phyloP scores from a whole-genome alignment of 1,139 yeast species.

The Taphrina deformans region DNA sequence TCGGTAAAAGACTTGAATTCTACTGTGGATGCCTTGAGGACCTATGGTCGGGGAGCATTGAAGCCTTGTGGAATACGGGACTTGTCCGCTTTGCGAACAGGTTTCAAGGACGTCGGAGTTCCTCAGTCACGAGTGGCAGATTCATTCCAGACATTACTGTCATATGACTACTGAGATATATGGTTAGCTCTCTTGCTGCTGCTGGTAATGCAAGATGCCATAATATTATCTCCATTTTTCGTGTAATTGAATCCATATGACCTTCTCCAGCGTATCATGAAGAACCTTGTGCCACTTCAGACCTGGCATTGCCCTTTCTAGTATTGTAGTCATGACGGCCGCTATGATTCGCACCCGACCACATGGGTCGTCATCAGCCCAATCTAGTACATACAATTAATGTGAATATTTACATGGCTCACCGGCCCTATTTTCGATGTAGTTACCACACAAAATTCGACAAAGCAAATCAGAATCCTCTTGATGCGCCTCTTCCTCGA shows the following conservation, averaged over 20 bases:
- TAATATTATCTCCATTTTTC: no score
- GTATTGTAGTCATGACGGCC: no score
- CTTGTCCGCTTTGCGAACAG: background rate
- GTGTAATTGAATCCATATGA: no score
- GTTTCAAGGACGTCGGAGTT: constrained; percentile 9
- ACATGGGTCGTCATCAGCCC: background rate
- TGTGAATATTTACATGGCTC: background rate
- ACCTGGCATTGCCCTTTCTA: no score
- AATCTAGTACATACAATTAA: background rate
- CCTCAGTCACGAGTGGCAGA: background rate
- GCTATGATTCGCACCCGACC: no score
- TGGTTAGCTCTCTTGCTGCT: background rate
- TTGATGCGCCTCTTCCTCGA: constrained; percentile 41
- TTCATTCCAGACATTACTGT: constrained; percentile 1
- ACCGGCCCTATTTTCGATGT: no score
- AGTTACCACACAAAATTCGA: background rate
- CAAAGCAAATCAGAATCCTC: constrained; percentile 39
- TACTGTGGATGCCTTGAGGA: background rate
- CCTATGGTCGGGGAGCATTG: constrained; percentile 1
- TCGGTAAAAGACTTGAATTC: background rate
- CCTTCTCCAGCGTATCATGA: no score
- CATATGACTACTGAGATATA: background rate
- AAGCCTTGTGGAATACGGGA: constrained; percentile 5
- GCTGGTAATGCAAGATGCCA: no score
- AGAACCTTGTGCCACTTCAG: no score